Evolutionary conservation across 352 stramenopile genomes (phyloP), one percentile per base, ranked within the genome.

Genomic region (Phytophthora hybrid): DNA sequence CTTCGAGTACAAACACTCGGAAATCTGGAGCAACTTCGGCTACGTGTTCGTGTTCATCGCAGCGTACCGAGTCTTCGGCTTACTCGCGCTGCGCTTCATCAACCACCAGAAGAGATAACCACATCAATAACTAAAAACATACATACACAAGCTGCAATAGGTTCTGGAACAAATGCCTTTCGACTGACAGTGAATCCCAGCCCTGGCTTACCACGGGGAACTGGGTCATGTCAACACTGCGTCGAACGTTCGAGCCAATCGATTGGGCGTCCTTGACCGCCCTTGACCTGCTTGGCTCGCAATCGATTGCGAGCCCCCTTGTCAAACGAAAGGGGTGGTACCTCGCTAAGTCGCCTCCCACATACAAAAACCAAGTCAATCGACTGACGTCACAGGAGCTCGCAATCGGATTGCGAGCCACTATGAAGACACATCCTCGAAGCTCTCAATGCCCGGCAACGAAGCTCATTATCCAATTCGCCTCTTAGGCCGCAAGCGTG

Each of bases 71-170:
- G 2, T 85, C 0, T 54, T 87, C 3, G 74, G 41, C 1, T 49
- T 82, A 3, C 19, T 87, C 2, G 54, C 77, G 21, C 55, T 87
- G 58, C 77, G 80, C 56, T 86, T 77, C 52, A 56, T 87, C 51
- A 86, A 85, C 60, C 76, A 83, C 68, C 72, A 83, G 44, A 80
- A 83, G 69, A 70, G 71, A 59, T 84, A 88, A 67, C 34, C 49
- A 26, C 5, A 19, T 44, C 3, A 44, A 44, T 16, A 44, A 44
- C n/a, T n/a, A n/a, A 26, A 26, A 26, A 26, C 23, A 26, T 26
- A 26, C 23, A 26, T 26, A 26, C 23, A 26, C n/a, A 26, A 26
- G 23, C 3, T 26, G 23, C 23, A 26, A 26, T 26, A 26, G 23
- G 5, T 47, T 47, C 41, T 47, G 13, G 41, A 47, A 47, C 13